phyloP scores from a whole-genome alignment of 2,329 filamentous ascomycete genomes.

The Phialocephala subalpina region DNA sequence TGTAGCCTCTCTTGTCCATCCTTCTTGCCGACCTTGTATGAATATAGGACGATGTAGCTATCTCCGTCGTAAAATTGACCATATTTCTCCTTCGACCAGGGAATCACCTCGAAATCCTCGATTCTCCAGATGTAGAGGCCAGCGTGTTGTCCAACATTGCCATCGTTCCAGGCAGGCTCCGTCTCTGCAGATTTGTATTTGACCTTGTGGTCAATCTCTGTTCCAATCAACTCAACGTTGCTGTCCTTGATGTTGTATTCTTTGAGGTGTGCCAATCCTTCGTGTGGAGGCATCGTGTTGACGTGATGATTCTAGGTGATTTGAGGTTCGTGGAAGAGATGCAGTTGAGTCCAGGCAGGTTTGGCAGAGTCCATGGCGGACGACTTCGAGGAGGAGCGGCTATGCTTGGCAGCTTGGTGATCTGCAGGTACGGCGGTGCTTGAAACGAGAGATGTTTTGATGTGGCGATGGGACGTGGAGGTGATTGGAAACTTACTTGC shows the following conservation, averaged over 20 bases:
- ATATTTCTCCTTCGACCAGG: slow-evolving; percentile 63
- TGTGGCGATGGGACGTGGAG: not conserved
- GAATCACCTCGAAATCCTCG: slow-evolving; percentile 70
- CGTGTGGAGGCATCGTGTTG: slow-evolving; percentile 65
- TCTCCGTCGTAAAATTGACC: slow-evolving; percentile 73
- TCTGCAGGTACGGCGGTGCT: slow-evolving; percentile 2
- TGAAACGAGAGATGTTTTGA: not conserved
- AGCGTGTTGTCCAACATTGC: slow-evolving; percentile 57
- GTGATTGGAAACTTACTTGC: too few relatives aligned
- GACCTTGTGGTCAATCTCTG: slow-evolving; percentile 70
- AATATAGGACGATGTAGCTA: slow-evolving; percentile 71
- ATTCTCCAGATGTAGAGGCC: slow-evolving; percentile 72
- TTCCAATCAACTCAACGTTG: slow-evolving; percentile 72
- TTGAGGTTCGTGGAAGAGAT: not conserved
- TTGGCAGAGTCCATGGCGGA: not conserved
- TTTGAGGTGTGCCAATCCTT: slow-evolving; percentile 67
- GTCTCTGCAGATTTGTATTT: slow-evolving; percentile 71
- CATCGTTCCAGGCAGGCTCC: slow-evolving; percentile 73
- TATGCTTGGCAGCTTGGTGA: slow-evolving; percentile 2
- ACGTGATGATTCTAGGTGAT: not conserved
- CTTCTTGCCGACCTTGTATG: slow-evolving; percentile 59
- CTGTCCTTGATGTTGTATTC: slow-evolving; percentile 74
- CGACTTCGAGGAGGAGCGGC: not conserved
- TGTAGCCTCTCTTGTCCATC: slow-evolving; percentile 55
- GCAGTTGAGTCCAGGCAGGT: not conserved